Evolutionary conservation across 305 asterid species (phyloP).

Genomic region (Solanum hybrid): DNA sequence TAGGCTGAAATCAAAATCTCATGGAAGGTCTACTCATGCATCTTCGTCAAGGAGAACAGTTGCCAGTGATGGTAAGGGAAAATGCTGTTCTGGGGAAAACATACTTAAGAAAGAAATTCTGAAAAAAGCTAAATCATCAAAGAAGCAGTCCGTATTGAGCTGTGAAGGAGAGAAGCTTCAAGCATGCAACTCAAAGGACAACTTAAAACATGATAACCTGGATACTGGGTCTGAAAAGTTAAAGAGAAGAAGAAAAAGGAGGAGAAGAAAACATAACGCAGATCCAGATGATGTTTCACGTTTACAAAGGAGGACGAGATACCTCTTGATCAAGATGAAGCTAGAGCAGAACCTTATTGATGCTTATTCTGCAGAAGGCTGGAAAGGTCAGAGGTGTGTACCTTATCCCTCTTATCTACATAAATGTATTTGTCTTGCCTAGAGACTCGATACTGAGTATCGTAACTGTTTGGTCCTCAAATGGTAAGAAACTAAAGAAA

Average conservation of each 20-base stretch:
- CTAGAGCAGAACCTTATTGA: slow-evolving; percentile 93
- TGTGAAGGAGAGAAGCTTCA: neutral
- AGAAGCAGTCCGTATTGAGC: slow-evolving; percentile 17
- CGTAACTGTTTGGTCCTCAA: neutral
- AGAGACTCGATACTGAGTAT: neutral
- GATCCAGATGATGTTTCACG: slow-evolving; percentile 80
- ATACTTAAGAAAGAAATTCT: slow-evolving; percentile 26
- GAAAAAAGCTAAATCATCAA: slow-evolving; percentile 35
- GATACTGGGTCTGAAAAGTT: slow-evolving; percentile 23
- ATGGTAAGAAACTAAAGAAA: neutral
- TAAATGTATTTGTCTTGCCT: neutral
- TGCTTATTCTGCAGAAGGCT: slow-evolving; percentile 93
- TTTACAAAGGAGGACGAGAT: slow-evolving; percentile 78
- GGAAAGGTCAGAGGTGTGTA: slow-evolving; percentile 96
- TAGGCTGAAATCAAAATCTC: slow-evolving; percentile 33
- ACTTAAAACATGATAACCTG: slow-evolving; percentile 13
- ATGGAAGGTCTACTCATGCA: slow-evolving; percentile 17
- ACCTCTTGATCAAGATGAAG: slow-evolving; percentile 72
- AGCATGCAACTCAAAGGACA: slow-evolving; percentile 8
- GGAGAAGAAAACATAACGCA: slow-evolving; percentile 38
- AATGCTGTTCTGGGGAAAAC: slow-evolving; percentile 30
- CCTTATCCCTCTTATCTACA: neutral
- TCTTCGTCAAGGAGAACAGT: slow-evolving; percentile 27
- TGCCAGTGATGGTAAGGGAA: slow-evolving; percentile 23
- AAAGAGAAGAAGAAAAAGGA: slow-evolving; percentile 40